Percentiles rank a stretch among this genome's conserved stretches.
Conservation (phyloP, 192 early-diverging fungal species). For the Phlyctochytrium bullatum region DNA sequence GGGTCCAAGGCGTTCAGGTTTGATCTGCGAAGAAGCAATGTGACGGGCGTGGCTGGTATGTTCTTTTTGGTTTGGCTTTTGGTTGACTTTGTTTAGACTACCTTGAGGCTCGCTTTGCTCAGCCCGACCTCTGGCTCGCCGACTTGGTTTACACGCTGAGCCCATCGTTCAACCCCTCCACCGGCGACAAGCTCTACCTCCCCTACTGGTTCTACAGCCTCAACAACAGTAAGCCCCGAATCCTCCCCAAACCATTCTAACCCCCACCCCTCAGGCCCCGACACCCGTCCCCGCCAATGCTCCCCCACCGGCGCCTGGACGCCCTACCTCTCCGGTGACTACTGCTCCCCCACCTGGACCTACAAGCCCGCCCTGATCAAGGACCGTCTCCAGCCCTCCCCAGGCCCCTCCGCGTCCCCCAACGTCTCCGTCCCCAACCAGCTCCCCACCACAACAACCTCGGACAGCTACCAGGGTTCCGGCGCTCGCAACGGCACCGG, state of each 20-base stretch:
- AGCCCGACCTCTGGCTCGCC: background rate
- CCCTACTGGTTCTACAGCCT: background rate
- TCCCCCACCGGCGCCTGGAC: background rate
- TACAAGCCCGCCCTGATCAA: too few species aligned
- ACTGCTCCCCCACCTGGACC: too few species aligned
- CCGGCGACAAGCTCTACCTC: background rate
- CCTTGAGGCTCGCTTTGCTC: background rate
- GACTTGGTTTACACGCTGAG: background rate
- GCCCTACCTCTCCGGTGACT: too few species aligned
- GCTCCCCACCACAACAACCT: too few species aligned
- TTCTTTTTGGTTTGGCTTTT: too few species aligned
- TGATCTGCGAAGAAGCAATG: background rate
- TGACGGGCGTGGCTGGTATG: background rate
- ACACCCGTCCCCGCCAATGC: background rate
- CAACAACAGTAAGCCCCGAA: background rate
- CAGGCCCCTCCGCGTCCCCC: too few species aligned
- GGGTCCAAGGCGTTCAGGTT: background rate
- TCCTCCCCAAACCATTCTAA: background rate
- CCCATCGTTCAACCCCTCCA: background rate
- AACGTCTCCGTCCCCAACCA: too few species aligned
- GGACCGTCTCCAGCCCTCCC: too few species aligned
- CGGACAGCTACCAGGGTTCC: too few species aligned
- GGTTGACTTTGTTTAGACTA: background rate
- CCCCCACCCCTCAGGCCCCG: background rate
- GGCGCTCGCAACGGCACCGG: too few species aligned